phyloP scores from a whole-genome alignment of 768 basidiomycete genomes.

The Phaffia tasmanica region DNA sequence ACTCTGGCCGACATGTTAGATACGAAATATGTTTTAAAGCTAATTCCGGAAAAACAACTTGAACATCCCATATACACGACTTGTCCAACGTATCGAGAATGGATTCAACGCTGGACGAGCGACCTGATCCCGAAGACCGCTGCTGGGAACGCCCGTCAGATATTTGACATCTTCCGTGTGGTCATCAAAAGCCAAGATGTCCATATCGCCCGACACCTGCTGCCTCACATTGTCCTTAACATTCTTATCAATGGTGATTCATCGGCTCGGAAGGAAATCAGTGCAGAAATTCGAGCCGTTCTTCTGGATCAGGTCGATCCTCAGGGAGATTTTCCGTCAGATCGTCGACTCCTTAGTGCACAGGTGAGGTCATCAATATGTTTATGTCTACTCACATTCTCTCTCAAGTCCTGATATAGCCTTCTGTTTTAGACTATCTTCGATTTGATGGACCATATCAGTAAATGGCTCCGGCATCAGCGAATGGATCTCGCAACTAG shows the following conservation, averaged over 20 bases:
- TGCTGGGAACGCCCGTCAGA: constrained; percentile 44
- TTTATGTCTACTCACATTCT: neutral
- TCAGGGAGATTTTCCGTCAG: constrained; percentile 49
- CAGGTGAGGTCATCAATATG: constrained; percentile 49
- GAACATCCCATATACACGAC: constrained; percentile 66
- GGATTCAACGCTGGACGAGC: constrained; percentile 82
- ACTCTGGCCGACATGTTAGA: constrained; percentile 43
- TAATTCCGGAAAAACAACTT: neutral
- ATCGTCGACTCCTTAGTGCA: constrained; percentile 83
- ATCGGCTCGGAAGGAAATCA: constrained; percentile 52
- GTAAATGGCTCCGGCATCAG: constrained; percentile 68
- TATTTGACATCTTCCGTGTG: constrained; percentile 70
- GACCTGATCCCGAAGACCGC: constrained; percentile 54
- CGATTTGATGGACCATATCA: constrained; percentile 86
- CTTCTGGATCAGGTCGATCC: constrained; percentile 73
- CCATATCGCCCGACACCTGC: constrained; percentile 76
- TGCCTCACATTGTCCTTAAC: constrained; percentile 84
- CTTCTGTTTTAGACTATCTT: constrained; percentile 60
- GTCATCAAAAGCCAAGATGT: constrained; percentile 73
- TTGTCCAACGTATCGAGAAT: constrained; percentile 79
- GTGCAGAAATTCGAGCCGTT: constrained; percentile 64
- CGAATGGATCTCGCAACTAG: constrained; percentile 55
- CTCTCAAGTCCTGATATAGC: neutral
- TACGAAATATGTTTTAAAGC: constrained; percentile 31
- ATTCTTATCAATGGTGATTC: constrained; percentile 65